Evolutionary conservation across 257 asterid species (phyloP).

Genomic region (Verbena officinalis): DNA sequence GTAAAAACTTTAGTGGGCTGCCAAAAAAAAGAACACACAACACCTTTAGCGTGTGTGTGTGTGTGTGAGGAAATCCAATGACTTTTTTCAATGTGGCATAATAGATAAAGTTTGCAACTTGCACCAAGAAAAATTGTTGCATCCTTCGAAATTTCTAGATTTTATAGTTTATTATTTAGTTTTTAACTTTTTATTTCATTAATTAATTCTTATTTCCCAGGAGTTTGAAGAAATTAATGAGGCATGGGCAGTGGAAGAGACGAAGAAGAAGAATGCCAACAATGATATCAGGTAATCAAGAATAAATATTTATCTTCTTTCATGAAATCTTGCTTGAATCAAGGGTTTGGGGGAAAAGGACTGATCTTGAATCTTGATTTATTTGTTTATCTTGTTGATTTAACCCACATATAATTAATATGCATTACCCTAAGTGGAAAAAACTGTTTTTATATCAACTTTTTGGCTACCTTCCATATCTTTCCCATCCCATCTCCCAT

Average conservation of each 20-base stretch:
- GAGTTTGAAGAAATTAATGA: slow-evolving; percentile 40
- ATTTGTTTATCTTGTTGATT: slow-evolving; percentile 3
- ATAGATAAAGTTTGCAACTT: slow-evolving; percentile 22
- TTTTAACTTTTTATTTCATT: neutral
- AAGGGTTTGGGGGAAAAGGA: neutral
- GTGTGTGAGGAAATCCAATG: neutral
- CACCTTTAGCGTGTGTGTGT: slow-evolving; percentile 12
- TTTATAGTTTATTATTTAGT: neutral
- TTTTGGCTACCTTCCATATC: slow-evolving; percentile 41
- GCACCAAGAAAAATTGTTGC: slow-evolving; percentile 20
- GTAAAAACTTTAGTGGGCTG: slow-evolving; percentile 27
- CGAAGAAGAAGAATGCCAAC: slow-evolving; percentile 6
- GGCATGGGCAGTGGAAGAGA: slow-evolving; percentile 32
- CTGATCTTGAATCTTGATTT: neutral
- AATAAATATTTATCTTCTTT: slow-evolving; percentile 17
- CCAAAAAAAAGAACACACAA: neutral
- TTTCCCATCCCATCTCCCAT: slow-evolving; percentile 39
- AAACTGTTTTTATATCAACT: slow-evolving; percentile 35
- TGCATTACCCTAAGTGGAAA: slow-evolving; percentile 37
- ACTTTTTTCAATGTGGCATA: slow-evolving; percentile 10
- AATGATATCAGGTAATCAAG: slow-evolving; percentile 59
- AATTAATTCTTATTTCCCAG: slow-evolving; percentile 30
- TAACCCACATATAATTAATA: slow-evolving; percentile 24
- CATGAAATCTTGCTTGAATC: slow-evolving; percentile 24
- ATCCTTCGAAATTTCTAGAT: neutral